These are phyloP conservation scores for Prunus persica DNA, from an alignment of 306 rosid species.

Conservation along the genomic window DNA sequence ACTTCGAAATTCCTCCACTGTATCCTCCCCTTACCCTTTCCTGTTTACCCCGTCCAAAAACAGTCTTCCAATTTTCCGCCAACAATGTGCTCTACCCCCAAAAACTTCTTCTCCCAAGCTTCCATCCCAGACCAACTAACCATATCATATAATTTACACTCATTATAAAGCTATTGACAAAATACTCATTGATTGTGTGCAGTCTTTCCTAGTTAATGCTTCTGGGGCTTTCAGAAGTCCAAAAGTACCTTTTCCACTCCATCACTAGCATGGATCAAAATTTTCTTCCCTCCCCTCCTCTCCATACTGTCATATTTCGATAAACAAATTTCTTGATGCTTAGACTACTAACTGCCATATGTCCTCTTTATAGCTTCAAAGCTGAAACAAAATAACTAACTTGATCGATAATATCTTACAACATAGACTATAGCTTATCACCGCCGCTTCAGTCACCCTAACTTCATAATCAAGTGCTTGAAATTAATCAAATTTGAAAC, in stretches of 20 bases:
- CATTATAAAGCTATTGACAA: not conserved
- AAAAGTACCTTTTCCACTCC: not conserved
- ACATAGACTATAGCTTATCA: not conserved
- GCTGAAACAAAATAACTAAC: not conserved
- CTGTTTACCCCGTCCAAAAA: not conserved
- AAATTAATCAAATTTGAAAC: not conserved
- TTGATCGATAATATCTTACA: not conserved
- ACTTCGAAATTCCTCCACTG: not conserved
- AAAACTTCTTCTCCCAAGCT: not conserved
- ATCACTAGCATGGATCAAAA: not conserved
- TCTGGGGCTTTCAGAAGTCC: not conserved
- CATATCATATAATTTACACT: not conserved
- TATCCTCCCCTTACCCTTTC: not conserved
- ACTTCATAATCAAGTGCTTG: not conserved
- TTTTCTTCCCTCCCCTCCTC: not conserved
- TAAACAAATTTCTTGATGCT: not conserved
- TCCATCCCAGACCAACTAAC: not conserved
- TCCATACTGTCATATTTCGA: not conserved
- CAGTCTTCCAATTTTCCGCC: not conserved
- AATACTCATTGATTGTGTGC: not conserved
- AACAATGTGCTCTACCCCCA: not conserved
- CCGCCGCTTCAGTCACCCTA: not conserved
- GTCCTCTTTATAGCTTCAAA: not conserved
- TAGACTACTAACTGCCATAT: not conserved
- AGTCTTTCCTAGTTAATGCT: not conserved